phyloP scores from a whole-genome alignment of 1,284 basidiomycete species.

The Abortiporus biennis region DNA sequence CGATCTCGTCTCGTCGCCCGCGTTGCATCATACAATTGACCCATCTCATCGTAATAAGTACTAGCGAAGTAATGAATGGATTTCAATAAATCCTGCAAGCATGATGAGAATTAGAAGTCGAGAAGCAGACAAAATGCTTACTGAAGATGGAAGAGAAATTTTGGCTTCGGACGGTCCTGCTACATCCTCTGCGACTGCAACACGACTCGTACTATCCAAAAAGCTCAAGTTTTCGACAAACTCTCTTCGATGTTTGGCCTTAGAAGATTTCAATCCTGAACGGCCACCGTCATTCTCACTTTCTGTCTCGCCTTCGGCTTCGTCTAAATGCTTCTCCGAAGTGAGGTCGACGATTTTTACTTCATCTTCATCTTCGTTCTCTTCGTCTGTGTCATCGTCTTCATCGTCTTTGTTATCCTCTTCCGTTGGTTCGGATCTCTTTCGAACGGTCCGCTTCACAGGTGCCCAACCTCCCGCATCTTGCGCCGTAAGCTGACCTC shows the following conservation, averaged over 20 bases:
- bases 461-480: neutral
- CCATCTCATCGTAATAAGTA: conserved; percentile 53
- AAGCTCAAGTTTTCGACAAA: neutral
- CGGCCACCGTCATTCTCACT: neutral
- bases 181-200: no score
- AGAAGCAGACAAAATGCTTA: no score
- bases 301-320: neutral
- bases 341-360: conserved; percentile 1
- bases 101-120: no score
- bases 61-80: conserved; percentile 62
- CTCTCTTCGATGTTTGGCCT: neutral
- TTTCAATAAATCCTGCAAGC: conserved; percentile 59
- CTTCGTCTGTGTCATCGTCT: neutral
- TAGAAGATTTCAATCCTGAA: neutral
- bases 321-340: neutral
- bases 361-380: neutral
- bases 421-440: no score
- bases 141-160: no score
- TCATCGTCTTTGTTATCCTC: no score
- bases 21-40: conserved; percentile 48
- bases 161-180: no score
- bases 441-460: neutral
- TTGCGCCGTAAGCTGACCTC: neutral
- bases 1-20: conserved; percentile 38
- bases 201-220: no score